Evolutionary conservation across 805 yeast species (phyloP).

Genomic region (Suhomyces kilbournensis): DNA sequence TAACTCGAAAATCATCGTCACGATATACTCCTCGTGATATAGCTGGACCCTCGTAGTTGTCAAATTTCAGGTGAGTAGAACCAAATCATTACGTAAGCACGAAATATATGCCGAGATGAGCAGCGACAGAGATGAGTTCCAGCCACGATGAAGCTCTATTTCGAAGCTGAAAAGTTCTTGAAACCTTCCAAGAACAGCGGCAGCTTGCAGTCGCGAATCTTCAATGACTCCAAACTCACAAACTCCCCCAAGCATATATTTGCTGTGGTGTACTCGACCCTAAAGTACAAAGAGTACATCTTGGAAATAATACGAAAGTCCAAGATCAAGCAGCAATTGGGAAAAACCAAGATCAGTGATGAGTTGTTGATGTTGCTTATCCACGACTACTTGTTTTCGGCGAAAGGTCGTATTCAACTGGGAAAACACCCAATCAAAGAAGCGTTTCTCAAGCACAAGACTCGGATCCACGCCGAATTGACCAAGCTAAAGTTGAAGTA

Average conservation of each 20-base stretch:
- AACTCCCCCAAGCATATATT: conserved; percentile 78
- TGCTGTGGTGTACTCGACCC: conserved; percentile 78
- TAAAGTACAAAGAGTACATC: conserved; percentile 67
- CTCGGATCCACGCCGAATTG: conserved; percentile 79
- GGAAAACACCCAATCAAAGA: conserved; percentile 87
- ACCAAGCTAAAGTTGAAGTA: conserved; percentile 72
- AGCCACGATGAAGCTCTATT: conserved; percentile 36
- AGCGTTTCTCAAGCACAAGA: conserved; percentile 70
- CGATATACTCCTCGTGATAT: no score
- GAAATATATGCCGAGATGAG: neutral
- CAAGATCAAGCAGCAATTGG: conserved; percentile 50
- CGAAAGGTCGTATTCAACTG: conserved; percentile 79
- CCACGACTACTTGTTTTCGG: conserved; percentile 76
- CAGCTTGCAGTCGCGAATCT: conserved; percentile 37
- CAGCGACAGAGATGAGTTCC: neutral
- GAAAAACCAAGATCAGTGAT: conserved; percentile 44
- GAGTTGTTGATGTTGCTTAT: conserved; percentile 61
- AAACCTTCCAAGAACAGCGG: conserved; percentile 25
- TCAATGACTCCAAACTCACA: conserved; percentile 28
- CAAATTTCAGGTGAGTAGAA: no score
- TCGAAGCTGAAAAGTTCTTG: conserved; percentile 42
- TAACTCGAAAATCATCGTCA: no score
- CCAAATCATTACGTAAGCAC: neutral
- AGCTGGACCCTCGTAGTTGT: no score
- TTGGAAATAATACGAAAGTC: conserved; percentile 62